Evolutionary conservation across 2,329 filamentous ascomycete species (phyloP), one percentile per base, ranked within the genome.

Genomic region (Cladophialophora bantiana): DNA sequence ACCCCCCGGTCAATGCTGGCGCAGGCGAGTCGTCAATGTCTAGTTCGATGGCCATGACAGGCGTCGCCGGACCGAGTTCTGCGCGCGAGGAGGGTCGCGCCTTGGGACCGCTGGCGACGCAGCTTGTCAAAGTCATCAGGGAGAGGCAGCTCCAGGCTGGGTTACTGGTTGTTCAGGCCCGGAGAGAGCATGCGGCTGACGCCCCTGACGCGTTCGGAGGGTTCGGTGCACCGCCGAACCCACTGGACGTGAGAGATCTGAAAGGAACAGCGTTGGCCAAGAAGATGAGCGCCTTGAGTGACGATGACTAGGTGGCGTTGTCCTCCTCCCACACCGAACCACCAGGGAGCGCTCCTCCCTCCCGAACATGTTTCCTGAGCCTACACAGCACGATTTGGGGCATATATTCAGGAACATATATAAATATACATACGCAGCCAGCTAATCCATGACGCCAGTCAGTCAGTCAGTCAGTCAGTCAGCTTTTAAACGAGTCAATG

Each of bases 91-190:
- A 74, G 3, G 68, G 65, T 32, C 72, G 74, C 7, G 71, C 78
- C 50, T 65, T 75, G 45, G 84, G 74, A 86, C 86, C 32, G 73
- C 91, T 38, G 89, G 89, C 9, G 78, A 81, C n/a, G 79, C 88
- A 35, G 87, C 86, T 9, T 85, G 89, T 70, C 32, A 62, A 56
- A 75, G 82, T 83, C 64, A 77, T 90, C n/a, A 83, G 88, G 52
- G 83, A 83, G 59, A 82, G 82, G 53, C 85, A 83, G 12, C 77
- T 90, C n/a, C 85, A 83, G 69, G 87, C 89, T 0, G 92, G 90
- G 76, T 79, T 93, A 32, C 79, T 93, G 61, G 85, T 93, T 62
- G 83, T 94, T 34, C 88, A 92, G 78, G 89, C 89, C 42, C 82
- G 78, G 58, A 32, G 58, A n/a, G 66, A 67, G 7, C 45, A 15